Base-by-base conservation (phyloP, 2,329 filamentous ascomycete species). In the Rachicladosporium sp. region DNA sequence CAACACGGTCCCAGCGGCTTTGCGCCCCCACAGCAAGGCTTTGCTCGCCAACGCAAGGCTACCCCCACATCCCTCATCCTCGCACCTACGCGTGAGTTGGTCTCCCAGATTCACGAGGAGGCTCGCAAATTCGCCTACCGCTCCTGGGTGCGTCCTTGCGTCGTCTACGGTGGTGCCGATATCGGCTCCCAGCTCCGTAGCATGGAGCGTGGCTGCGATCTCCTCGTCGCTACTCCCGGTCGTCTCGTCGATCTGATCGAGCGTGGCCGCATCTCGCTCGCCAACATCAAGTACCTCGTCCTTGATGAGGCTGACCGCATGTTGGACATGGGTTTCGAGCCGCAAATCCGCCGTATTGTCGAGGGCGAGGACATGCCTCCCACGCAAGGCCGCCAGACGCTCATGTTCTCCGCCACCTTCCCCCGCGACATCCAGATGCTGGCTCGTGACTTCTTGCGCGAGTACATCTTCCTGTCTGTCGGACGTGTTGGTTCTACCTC, bases 241-340 rank as follows among this genome's bases (percentile, higher is more conserved):
- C 85, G 91, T 79, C 76, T 98, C 51, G 88, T 96, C 59, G 91
- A 98, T 64, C 73, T 98, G 67, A 93, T 98, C 60, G 91, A 96
- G 74, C 86, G 91, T 73, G 91, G 91, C 59, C 86, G 89, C 60
- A 96, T 98, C 63, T 96, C 91, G 33, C 80, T 98, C 41, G 78
- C 80, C 66, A 95, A 94, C 75, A 98, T 98, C 76, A 96, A 95
- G 74, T 98, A 98, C 63, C 77, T 98, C 46, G 86, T 98, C 55
- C 84, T 98, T 40, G 91, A 98, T 56, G 91, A 98, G 77, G 91
- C 91, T 65, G 91, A 98, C 72, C 91, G 91, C 64, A 98, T 98
- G 91, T 75, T 98, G 74, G 91, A 98, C 76, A 98, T 98, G 91
- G 91, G 91, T 91, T 98, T 98, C 74, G 91, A 98, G 73, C 91